Conservation (phyloP, 2,329 filamentous ascomycete species). For the Aspergillus vadensis region DNA sequence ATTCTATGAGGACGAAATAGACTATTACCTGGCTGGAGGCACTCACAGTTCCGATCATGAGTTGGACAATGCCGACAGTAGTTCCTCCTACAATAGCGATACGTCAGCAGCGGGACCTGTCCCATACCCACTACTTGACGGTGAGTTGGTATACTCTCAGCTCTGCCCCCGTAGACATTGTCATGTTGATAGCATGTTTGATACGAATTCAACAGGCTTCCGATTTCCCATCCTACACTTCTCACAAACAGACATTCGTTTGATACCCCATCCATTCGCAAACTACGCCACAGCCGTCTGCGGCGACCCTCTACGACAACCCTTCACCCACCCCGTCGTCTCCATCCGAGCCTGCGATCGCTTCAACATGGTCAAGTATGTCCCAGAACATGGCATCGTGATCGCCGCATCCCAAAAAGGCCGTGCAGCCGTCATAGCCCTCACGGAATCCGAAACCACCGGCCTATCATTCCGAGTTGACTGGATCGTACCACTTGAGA, state of each 20-base stretch:
- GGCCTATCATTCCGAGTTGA: slow-evolving; percentile 57
- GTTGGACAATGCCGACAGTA: slow-evolving; percentile 18
- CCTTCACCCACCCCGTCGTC: slow-evolving; percentile 26
- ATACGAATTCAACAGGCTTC: slow-evolving; percentile 23
- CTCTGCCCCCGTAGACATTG: background rate
- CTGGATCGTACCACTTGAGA: slow-evolving; percentile 55
- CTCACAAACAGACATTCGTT: slow-evolving; percentile 41
- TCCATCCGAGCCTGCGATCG: slow-evolving; percentile 46
- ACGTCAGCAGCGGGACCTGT: slow-evolving; percentile 10
- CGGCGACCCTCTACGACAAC: slow-evolving; percentile 32
- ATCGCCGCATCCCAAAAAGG: slow-evolving; percentile 61
- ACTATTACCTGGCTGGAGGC: slow-evolving; percentile 21
- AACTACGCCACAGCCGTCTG: slow-evolving; percentile 35
- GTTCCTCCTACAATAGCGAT: slow-evolving; percentile 20
- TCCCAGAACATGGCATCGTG: slow-evolving; percentile 61
- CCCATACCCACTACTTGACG: slow-evolving; percentile 22
- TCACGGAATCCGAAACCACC: slow-evolving; percentile 46
- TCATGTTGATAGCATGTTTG: slow-evolving; percentile 10
- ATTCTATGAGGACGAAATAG: slow-evolving; percentile 18
- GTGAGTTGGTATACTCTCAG: slow-evolving; percentile 15
- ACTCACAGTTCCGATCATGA: slow-evolving; percentile 18
- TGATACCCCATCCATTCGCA: slow-evolving; percentile 39
- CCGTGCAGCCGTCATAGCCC: slow-evolving; percentile 55
- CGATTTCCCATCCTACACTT: slow-evolving; percentile 48
- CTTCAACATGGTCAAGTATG: slow-evolving; percentile 59